Evolutionary conservation across 768 basidiomycete genomes (phyloP), one percentile per base, ranked within the genome.

Genomic region (Austroboletus festivus): DNA sequence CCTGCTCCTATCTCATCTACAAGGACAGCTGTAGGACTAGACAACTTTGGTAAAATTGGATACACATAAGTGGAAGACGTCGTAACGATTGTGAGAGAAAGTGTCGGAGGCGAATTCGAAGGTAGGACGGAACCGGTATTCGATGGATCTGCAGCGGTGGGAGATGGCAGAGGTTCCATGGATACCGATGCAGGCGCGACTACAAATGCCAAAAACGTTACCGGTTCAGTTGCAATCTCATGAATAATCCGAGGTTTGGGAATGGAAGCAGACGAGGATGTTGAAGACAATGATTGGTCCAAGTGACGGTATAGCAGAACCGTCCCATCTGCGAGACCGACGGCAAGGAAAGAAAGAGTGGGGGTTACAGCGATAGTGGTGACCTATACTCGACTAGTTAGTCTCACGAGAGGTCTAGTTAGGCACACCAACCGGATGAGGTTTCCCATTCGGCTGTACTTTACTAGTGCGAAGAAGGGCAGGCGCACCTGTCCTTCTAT

Each of bases 291-390:
- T 1, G 93, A 93, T 63, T 97, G 93, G 64, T 94, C 86, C 18
- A 97, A 74, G 61, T 97, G 91, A 7, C 91, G 83, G 64, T 91
- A 95, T 15, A 96, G 75, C 9, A 98, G 76, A 15, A 96, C 94
- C 0, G 89, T 89, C 21, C 96, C 96, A 60, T 97, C 94, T 6
- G 85, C 93, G n/a, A 98, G 79, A 13, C 94, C 96, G 34, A 98
- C 80, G 6, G 94, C 86, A 21, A 99, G 81, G 64, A 93, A 89
- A 0, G 89, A 81, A 4, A 96, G 74, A 16, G 79, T 78, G 6
- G 81, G 70, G 0, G 94, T 88, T 19, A 93, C 71, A 0, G 93
- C 89, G 35, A 96, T 72, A 2, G 86, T 80, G 2, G 90, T 83
- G 11, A 94, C 82, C 81, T 89, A 42, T 19, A 38, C 28, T 38